phyloP scores from a whole-genome alignment of 495 filamentous ascomycete species.

The Tuber umbilicatum region DNA sequence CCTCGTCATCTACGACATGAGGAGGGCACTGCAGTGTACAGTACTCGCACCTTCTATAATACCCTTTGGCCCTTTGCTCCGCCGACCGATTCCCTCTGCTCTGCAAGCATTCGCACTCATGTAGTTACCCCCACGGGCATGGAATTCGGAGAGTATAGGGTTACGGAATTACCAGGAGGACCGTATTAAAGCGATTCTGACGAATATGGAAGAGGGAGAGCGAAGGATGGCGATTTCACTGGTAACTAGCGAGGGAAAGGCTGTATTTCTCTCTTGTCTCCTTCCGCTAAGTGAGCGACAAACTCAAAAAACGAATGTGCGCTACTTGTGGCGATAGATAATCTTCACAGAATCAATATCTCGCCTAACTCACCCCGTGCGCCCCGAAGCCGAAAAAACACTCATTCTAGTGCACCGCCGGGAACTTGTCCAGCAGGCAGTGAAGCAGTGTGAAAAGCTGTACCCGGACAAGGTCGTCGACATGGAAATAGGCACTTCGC shows the following conservation, averaged over 20 bases:
- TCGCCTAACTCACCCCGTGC: slow-evolving; percentile 55
- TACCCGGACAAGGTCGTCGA: slow-evolving; percentile 77
- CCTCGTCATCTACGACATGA: background rate
- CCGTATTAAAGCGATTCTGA: slow-evolving; percentile 79
- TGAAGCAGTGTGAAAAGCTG: slow-evolving; percentile 65
- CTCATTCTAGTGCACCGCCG: slow-evolving; percentile 87
- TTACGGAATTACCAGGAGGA: slow-evolving; percentile 78
- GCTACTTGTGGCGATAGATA: slow-evolving; percentile 50
- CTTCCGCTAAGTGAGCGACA: background rate
- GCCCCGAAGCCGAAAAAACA: slow-evolving; percentile 59
- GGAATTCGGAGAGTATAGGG: slow-evolving; percentile 12
- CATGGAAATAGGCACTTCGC: slow-evolving; percentile 76
- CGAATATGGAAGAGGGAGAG: slow-evolving; percentile 63
- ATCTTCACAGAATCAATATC: slow-evolving; percentile 95
- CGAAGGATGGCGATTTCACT: slow-evolving; percentile 80
- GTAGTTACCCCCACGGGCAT: background rate
- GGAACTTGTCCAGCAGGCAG: slow-evolving; percentile 95
- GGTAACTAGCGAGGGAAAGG: slow-evolving; percentile 90
- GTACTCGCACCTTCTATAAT: background rate
- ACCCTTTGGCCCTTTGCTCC: background rate
- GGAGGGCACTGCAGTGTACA: background rate
- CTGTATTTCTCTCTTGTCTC: slow-evolving; percentile 49
- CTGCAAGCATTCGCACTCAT: background rate
- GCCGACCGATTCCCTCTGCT: background rate
- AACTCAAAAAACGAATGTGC: background rate